A percentile compares a stretch with the other conserved stretches of the same genome.
Conservation (phyloP, 768 basidiomycete genomes). For the Collybiopsis luxurians region DNA sequence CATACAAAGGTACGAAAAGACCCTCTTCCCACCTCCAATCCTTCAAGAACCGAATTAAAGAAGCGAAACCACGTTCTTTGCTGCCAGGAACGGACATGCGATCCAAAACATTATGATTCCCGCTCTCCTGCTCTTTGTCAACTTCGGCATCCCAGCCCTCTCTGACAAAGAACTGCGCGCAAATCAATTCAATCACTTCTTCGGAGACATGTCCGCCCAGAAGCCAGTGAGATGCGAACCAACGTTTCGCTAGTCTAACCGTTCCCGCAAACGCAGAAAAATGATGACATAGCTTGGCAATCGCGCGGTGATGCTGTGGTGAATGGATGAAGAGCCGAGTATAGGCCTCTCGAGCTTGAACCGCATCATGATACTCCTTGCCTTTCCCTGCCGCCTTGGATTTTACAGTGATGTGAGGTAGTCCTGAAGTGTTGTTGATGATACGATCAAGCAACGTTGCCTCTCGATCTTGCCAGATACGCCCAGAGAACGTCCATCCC, state of each 20-base stretch:
- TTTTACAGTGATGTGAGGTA: constrained; percentile 32
- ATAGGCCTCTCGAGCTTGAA: constrained; percentile 58
- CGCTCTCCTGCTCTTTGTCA: constrained; percentile 28
- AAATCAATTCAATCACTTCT: constrained; percentile 84
- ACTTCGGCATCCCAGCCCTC: constrained; percentile 33
- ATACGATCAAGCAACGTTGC: constrained; percentile 72
- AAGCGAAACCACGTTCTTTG: constrained; percentile 78
- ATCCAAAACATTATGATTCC: constrained; percentile 16
- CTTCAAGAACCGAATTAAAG: constrained; percentile 67
- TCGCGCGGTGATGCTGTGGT: constrained; percentile 82
- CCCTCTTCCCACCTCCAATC: constrained; percentile 84
- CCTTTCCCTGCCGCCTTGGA: constrained; percentile 33
- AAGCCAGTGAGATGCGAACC: constrained; percentile 90
- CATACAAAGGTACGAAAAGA: constrained; percentile 72
- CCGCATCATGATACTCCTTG: constrained; percentile 52
- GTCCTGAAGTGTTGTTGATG: constrained; percentile 42
- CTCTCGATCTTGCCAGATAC: constrained; percentile 89
- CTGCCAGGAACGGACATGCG: constrained; percentile 53
- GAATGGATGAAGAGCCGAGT: constrained; percentile 71
- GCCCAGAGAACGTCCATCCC: constrained; percentile 85
- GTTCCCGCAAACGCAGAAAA: constrained; percentile 80
- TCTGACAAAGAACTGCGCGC: constrained; percentile 72
- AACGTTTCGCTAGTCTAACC: constrained; percentile 86
- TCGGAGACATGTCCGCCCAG: constrained; percentile 63
- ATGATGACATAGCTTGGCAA: constrained; percentile 77